A percentile compares a stretch with the other conserved stretches of the same genome.
These are phyloP conservation scores for Meyerozyma carpophila DNA, from an alignment of 1,139 yeast genomes.

Conservation along the genomic window DNA sequence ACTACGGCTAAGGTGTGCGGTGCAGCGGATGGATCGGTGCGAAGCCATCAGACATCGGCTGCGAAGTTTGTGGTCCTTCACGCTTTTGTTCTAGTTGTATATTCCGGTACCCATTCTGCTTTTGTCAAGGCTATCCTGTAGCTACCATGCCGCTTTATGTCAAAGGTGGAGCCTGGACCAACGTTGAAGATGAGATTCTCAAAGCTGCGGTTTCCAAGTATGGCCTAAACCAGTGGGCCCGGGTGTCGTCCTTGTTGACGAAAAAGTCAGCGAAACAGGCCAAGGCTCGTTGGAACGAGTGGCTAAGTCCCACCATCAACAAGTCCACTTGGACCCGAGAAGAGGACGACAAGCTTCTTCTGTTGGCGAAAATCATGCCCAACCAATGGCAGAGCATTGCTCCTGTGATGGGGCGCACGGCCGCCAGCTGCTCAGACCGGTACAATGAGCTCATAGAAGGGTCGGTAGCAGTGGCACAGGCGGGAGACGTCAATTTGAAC, in stretches of 20 bases:
- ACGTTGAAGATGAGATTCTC: slow-evolving; percentile 83
- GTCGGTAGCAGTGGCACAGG: slow-evolving; percentile 22
- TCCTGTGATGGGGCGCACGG: slow-evolving; percentile 74
- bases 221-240: slow-evolving; percentile 91
- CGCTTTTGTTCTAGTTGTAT: not conserved
- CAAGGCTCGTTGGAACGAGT: slow-evolving; percentile 89
- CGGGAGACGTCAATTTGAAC: slow-evolving; percentile 58
- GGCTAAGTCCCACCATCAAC: slow-evolving; percentile 69
- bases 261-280: slow-evolving; percentile 90
- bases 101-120: no score
- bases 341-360: slow-evolving; percentile 71
- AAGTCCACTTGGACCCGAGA: slow-evolving; percentile 65
- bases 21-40: not conserved
- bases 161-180: slow-evolving; percentile 89
- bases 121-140: not conserved
- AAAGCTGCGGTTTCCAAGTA: slow-evolving; percentile 90
- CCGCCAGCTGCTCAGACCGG: slow-evolving; percentile 84
- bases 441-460: slow-evolving; percentile 73
- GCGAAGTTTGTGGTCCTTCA: no score
- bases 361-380: slow-evolving; percentile 67
- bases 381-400: slow-evolving; percentile 95
- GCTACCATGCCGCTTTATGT: slow-evolving; percentile 52
- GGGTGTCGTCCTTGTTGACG: slow-evolving; percentile 81
- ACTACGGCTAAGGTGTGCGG: not conserved
- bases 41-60: not conserved